Conservation (phyloP, 2,329 filamentous ascomycete genomes). For the Nectriaceae sp. region DNA sequence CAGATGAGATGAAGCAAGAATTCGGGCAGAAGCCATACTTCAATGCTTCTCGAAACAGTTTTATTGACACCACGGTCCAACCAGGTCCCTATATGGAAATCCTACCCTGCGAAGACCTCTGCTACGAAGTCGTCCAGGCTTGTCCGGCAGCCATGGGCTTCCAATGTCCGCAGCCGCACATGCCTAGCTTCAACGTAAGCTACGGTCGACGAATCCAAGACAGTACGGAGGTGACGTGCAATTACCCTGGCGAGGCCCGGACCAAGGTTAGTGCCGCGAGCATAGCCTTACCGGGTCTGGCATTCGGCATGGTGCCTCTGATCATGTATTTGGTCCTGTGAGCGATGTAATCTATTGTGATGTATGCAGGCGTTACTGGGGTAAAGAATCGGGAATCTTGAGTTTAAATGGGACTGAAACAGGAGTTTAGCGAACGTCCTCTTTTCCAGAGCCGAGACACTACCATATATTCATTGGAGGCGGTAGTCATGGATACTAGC, state of each 20-base stretch:
- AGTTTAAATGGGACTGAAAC: too few relatives aligned
- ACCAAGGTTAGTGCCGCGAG: slow-evolving; percentile 27
- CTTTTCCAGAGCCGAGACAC: too few relatives aligned
- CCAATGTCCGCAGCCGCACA: slow-evolving; percentile 61
- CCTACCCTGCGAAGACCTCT: slow-evolving; percentile 84
- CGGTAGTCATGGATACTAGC: too few relatives aligned
- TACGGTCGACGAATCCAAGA: slow-evolving; percentile 34
- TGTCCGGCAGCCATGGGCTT: slow-evolving; percentile 81
- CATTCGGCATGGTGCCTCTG: slow-evolving; percentile 17
- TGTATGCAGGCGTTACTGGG: not conserved
- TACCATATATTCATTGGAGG: too few relatives aligned
- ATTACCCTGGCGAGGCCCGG: slow-evolving; percentile 40
- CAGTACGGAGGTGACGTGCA: slow-evolving; percentile 34
- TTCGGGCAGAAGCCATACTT: slow-evolving; percentile 25
- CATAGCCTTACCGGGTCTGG: slow-evolving; percentile 11
- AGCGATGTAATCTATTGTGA: slow-evolving; percentile 3
- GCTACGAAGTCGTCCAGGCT: slow-evolving; percentile 80
- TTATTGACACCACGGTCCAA: slow-evolving; percentile 70
- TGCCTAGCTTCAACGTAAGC: slow-evolving; percentile 36
- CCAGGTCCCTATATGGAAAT: slow-evolving; percentile 95
- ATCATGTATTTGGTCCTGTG: slow-evolving; percentile 20
- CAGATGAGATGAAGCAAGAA: slow-evolving; percentile 33
- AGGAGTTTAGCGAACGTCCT: too few relatives aligned
- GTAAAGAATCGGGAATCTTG: not conserved
- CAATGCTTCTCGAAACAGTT: slow-evolving; percentile 63